These are phyloP conservation scores for Dissophora ornata DNA, from an alignment of 192 early-diverging fungal species.

Conservation along the genomic window DNA sequence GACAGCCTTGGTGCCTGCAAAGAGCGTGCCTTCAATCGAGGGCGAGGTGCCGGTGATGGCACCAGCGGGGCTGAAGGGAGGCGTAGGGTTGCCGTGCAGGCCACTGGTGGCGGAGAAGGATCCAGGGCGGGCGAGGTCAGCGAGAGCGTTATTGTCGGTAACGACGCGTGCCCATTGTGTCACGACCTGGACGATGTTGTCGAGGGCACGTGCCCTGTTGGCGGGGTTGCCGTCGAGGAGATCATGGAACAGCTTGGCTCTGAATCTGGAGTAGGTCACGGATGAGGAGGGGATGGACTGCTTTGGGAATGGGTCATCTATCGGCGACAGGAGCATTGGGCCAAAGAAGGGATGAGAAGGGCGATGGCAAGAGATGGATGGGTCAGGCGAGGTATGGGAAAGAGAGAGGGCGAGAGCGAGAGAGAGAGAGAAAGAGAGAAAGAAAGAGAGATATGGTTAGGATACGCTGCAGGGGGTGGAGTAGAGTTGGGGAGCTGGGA, in stretches of 20 bases:
- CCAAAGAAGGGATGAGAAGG: not conserved
- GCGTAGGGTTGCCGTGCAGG: slow-evolving; percentile 26
- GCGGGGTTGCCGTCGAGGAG: slow-evolving; percentile 39
- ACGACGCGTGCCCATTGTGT: slow-evolving; percentile 51
- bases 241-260: slow-evolving; percentile 51
- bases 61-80: slow-evolving; percentile 43
- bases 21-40: slow-evolving; percentile 40
- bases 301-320: slow-evolving; percentile 53
- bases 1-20: not conserved
- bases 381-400: not conserved
- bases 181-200: slow-evolving; percentile 55
- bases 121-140: slow-evolving; percentile 28
- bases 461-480: too few relatives aligned
- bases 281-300: slow-evolving; percentile 38
- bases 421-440: slow-evolving; percentile 7
- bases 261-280: slow-evolving; percentile 51
- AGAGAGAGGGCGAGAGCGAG: not conserved
- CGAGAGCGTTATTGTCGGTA: slow-evolving; percentile 44
- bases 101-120: slow-evolving; percentile 19
- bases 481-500: too few relatives aligned
- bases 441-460: slow-evolving; percentile 5
- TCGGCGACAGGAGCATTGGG: slow-evolving; percentile 53
- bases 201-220: slow-evolving; percentile 45
- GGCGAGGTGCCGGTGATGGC: not conserved
- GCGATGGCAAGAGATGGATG: not conserved